Evolutionary conservation across 1,284 basidiomycete species (phyloP).

Genomic region (Ceratobasidium sp.): DNA sequence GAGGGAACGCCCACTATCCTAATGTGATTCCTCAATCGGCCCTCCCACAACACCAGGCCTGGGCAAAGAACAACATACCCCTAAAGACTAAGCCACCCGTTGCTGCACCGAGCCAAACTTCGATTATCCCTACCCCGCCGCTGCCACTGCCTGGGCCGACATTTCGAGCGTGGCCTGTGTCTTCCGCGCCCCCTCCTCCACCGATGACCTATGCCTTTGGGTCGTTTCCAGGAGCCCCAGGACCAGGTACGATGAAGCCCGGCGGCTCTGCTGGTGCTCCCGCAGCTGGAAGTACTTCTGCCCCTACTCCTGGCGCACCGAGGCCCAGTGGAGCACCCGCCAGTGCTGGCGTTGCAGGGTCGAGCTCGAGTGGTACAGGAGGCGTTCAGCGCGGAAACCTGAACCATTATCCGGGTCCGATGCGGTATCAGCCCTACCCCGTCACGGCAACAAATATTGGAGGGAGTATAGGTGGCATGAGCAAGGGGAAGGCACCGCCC

Average conservation of each 20-base stretch:
- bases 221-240: conserved; percentile 18
- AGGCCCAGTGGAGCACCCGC: neutral
- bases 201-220: conserved; percentile 33
- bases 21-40: conserved; percentile 29
- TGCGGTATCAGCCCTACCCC: conserved; percentile 39
- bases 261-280: neutral
- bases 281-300: neutral
- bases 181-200: neutral
- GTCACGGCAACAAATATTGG: neutral
- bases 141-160: conserved; percentile 34
- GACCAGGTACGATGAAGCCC: conserved; percentile 19
- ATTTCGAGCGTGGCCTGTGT: conserved; percentile 32
- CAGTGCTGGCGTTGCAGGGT: neutral
- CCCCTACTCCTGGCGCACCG: neutral
- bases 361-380: conserved; percentile 21
- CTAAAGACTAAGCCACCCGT: neutral
- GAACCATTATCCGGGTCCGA: conserved; percentile 32
- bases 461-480: neutral
- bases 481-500: conserved; percentile 8
- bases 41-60: neutral
- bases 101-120: neutral
- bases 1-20: conserved; percentile 30
- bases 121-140: conserved; percentile 19
- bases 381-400: conserved; percentile 19
- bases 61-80: neutral